Conservation (phyloP, 2,329 filamentous ascomycete genomes). For the Colletotrichum sp. region DNA sequence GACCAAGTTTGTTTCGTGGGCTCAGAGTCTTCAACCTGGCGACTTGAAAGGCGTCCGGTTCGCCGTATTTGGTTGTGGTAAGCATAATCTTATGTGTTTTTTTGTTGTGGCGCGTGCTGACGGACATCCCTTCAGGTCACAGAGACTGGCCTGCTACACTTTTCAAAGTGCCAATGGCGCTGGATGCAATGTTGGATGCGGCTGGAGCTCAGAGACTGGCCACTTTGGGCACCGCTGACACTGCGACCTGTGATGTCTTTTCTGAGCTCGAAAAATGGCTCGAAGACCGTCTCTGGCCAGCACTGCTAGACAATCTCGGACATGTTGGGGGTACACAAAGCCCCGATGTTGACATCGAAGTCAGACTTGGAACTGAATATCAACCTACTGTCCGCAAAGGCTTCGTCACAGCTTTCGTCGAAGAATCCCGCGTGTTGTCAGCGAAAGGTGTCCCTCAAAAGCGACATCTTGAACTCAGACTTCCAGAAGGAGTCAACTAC, state of each 20-base stretch:
- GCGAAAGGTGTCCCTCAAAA: not conserved
- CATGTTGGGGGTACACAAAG: constrained; percentile 37
- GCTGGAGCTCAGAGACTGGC: constrained; percentile 36
- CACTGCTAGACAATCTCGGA: constrained; percentile 35
- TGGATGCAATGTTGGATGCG: not conserved
- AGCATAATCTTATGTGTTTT: rapidly evolving
- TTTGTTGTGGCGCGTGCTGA: not conserved
- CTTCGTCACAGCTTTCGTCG: constrained; percentile 60
- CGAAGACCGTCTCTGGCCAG: constrained; percentile 57
- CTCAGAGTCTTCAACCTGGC: constrained; percentile 51
- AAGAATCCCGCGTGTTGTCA: constrained; percentile 54
- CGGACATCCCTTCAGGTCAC: not conserved
- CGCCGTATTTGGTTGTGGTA: constrained; percentile 69
- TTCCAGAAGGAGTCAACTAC: not conserved
- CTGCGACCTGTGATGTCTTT: constrained; percentile 70
- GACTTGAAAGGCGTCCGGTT: constrained; percentile 58
- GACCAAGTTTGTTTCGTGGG: constrained; percentile 66
- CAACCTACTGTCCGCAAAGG: constrained; percentile 60
- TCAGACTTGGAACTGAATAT: constrained; percentile 57
- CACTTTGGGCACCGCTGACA: constrained; percentile 58
- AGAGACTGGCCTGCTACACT: constrained; percentile 60
- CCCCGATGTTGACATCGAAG: constrained; percentile 10
- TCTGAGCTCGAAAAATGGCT: constrained; percentile 71
- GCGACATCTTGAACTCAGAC: not conserved
- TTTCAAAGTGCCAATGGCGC: constrained; percentile 60